A percentile compares a stretch with the other conserved stretches of the same genome.
Conservation (phyloP, 2,329 filamentous ascomycete species). For the Botryotinia globosa region DNA sequence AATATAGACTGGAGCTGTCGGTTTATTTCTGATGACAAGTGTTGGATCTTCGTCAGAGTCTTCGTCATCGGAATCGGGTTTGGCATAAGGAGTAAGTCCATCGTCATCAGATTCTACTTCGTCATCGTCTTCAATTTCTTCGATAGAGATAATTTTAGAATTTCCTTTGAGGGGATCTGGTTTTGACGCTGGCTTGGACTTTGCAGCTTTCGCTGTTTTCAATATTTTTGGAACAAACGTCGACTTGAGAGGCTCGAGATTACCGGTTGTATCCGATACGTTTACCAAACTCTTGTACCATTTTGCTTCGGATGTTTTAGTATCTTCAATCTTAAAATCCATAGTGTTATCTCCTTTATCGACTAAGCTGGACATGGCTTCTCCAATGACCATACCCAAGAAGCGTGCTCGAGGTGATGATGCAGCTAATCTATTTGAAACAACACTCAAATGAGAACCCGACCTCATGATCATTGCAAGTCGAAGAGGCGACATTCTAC, state of each 20-base stretch:
- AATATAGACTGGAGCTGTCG: constrained; percentile 84
- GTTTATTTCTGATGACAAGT: constrained; percentile 77
- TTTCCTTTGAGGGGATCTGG: constrained; percentile 34
- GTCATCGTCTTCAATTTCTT: constrained; percentile 62
- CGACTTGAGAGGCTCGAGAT: constrained; percentile 49
- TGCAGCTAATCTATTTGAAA: constrained; percentile 81
- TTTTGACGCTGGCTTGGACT: constrained; percentile 36
- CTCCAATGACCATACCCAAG: constrained; percentile 84
- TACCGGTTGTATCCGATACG: constrained; percentile 61
- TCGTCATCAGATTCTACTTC: constrained; percentile 46
- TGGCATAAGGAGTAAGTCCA: constrained; percentile 70
- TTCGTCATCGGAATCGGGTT: constrained; percentile 82
- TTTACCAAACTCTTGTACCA: constrained; percentile 70
- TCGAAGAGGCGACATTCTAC: constrained; percentile 62
- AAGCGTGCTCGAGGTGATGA: constrained; percentile 74
- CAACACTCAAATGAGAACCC: constrained; percentile 67
- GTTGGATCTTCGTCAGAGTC: constrained; percentile 94
- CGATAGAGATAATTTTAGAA: constrained; percentile 50
- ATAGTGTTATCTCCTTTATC: constrained; percentile 70
- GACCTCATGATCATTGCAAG: constrained; percentile 69
- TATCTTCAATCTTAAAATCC: constrained; percentile 81
- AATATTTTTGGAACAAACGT: constrained; percentile 25
- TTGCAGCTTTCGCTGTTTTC: constrained; percentile 23
- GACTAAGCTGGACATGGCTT: constrained; percentile 57
- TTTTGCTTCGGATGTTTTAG: constrained; percentile 65